Conservation (phyloP, 1,284 basidiomycete genomes). For the Coniferiporia weirii region DNA sequence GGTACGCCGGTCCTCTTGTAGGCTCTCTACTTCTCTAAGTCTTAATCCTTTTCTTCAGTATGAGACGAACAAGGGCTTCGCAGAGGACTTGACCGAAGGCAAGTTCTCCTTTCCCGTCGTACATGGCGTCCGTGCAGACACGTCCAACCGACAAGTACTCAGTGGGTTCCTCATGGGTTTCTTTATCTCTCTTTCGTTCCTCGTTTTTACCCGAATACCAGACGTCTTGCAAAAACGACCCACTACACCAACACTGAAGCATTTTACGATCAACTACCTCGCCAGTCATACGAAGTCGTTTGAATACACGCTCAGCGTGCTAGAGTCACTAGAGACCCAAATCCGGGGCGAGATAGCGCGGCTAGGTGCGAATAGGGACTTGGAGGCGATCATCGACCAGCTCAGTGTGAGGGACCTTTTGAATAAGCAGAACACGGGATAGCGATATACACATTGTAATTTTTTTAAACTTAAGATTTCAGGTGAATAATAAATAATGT, state of each 20-base stretch:
- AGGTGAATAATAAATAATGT: too few species aligned
- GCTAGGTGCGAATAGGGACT: constrained; percentile 52
- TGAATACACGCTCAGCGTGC: constrained; percentile 63
- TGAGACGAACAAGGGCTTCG: constrained; percentile 87
- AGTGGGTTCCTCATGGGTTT: constrained; percentile 45
- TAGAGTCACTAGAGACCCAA: constrained; percentile 51
- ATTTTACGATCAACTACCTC: constrained; percentile 76
- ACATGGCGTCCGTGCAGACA: constrained; percentile 78
- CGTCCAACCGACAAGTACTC: constrained; percentile 69
- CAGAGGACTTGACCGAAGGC: constrained; percentile 92
- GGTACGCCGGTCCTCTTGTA: constrained; percentile 36
- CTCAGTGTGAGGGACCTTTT: constrained; percentile 28
- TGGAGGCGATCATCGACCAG: constrained; percentile 42
- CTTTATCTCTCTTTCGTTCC: background rate
- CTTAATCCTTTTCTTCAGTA: constrained; percentile 51
- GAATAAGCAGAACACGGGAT: background rate
- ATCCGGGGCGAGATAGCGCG: constrained; percentile 48
- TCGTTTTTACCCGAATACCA: constrained; percentile 27
- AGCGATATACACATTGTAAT: background rate
- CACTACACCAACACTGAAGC: constrained; percentile 72
- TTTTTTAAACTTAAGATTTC: background rate
- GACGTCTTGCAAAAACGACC: constrained; percentile 89
- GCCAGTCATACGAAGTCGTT: constrained; percentile 67
- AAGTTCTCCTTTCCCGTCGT: constrained; percentile 96
- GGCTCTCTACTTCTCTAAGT: background rate